phyloP scores from a whole-genome alignment of 1,284 basidiomycete genomes.

The Heterobasidion annosum region DNA sequence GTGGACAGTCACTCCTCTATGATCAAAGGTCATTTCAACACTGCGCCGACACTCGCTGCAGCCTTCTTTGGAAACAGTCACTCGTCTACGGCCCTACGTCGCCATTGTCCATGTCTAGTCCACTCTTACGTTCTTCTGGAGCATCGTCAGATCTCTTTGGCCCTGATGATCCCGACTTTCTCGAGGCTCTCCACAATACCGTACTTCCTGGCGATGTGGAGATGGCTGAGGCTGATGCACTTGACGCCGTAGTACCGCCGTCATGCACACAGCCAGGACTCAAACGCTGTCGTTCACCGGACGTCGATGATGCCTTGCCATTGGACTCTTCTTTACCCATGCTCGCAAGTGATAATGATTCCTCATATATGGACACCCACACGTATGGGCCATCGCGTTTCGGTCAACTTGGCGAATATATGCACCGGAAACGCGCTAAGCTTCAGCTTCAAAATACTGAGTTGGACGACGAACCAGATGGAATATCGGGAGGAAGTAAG shows the following conservation, averaged over 20 bases:
- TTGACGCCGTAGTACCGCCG: slow-evolving; percentile 2
- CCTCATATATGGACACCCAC: slow-evolving; percentile 19
- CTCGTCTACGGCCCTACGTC: too few relatives aligned
- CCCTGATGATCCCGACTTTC: slow-evolving; percentile 45
- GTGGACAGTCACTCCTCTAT: too few relatives aligned
- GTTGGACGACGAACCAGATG: slow-evolving; percentile 29
- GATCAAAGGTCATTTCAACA: too few relatives aligned
- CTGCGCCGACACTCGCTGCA: too few relatives aligned
- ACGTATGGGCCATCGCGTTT: slow-evolving; percentile 78
- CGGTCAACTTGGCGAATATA: slow-evolving; percentile 81
- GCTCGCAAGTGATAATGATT: not conserved
- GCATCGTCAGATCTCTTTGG: slow-evolving; percentile 49
- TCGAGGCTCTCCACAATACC: slow-evolving; percentile 37
- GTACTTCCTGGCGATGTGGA: slow-evolving; percentile 37
- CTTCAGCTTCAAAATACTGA: slow-evolving; percentile 77
- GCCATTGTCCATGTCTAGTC: not conserved
- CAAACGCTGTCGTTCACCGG: slow-evolving; percentile 14
- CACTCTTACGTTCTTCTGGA: not conserved
- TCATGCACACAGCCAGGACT: slow-evolving; percentile 8
- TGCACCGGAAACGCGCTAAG: slow-evolving; percentile 86
- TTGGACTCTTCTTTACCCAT: not conserved
- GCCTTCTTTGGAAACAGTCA: too few relatives aligned
- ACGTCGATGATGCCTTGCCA: slow-evolving; percentile 12
- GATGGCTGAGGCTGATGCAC: not conserved
- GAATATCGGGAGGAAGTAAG: slow-evolving; percentile 23